phyloP scores from a whole-genome alignment of 106 monocot genomes.

The Triglochin maritima region DNA sequence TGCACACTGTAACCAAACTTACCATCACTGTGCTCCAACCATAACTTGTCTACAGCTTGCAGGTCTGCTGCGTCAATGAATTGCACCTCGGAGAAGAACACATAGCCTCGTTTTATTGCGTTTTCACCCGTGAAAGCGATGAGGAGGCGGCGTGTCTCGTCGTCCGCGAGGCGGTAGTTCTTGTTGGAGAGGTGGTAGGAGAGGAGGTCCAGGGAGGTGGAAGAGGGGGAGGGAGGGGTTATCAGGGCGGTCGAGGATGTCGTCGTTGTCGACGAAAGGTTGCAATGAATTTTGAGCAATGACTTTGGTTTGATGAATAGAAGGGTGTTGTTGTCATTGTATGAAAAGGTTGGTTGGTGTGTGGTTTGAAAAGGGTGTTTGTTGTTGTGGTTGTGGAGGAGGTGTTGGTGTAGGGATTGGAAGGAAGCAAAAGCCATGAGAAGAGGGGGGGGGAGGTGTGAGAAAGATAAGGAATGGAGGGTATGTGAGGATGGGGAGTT shows the following conservation, averaged over 20 bases:
- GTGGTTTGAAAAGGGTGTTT: not conserved
- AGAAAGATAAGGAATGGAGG: not conserved
- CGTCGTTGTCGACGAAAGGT: not conserved
- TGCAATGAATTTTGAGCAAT: not conserved
- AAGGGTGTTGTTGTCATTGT: not conserved
- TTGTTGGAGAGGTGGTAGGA: conserved; percentile 36
- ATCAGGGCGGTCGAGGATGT: conserved; percentile 12
- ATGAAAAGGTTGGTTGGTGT: not conserved
- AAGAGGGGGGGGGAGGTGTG: not conserved
- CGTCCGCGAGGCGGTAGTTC: conserved; percentile 73
- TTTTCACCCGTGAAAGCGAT: conserved; percentile 71
- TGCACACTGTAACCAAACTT: conserved; percentile 86
- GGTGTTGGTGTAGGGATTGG: conserved; percentile 1
- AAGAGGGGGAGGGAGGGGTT: conserved; percentile 15
- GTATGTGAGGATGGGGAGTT: not conserved
- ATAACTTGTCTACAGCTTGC: conserved; percentile 69
- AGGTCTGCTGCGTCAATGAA: conserved; percentile 62
- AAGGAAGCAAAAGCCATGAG: conserved; percentile 4
- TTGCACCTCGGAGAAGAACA: conserved; percentile 96
- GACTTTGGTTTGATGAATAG: not conserved
- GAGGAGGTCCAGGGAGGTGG: conserved; percentile 44
- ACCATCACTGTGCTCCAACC: conserved; percentile 49
- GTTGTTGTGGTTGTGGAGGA: not conserved
- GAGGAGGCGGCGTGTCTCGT: conserved; percentile 81
- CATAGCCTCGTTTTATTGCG: conserved; percentile 75